These are phyloP conservation scores for Wickerhamomyces kurtzmanii DNA, from an alignment of 805 yeast genomes.

Conservation along the genomic window DNA sequence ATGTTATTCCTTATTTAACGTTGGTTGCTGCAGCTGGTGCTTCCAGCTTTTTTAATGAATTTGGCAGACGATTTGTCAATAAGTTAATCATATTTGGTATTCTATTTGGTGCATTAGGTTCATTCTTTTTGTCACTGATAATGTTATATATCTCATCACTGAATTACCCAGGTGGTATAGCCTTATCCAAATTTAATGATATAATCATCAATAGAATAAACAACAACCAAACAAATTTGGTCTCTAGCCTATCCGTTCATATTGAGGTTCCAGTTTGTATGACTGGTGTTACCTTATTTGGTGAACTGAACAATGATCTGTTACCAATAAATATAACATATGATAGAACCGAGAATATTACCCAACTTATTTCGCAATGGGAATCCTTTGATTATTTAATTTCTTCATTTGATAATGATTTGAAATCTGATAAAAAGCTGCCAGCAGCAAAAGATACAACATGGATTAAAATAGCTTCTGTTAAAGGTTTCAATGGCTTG, in stretches of 20 bases:
- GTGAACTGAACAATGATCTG: constrained; percentile 36
- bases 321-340: constrained; percentile 29
- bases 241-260: constrained; percentile 55
- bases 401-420: constrained; percentile 21
- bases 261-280: constrained; percentile 75
- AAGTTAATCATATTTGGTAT: constrained; percentile 8
- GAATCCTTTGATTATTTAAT: constrained; percentile 40
- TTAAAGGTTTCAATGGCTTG: constrained; percentile 32
- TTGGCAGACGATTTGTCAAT: constrained; percentile 17
- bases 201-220: constrained; percentile 17
- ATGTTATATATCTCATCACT: constrained; percentile 49
- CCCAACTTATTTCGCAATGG: constrained; percentile 31
- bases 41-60: constrained; percentile 24
- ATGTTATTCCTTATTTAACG: constrained; percentile 61
- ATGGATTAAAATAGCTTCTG: constrained; percentile 33
- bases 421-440: constrained; percentile 1
- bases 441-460: constrained; percentile 17
- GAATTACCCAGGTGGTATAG: constrained; percentile 89
- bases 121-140: constrained; percentile 21
- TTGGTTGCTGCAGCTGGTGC: constrained; percentile 57
- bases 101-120: constrained; percentile 6
- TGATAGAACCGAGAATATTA: constrained; percentile 64
- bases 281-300: constrained; percentile 79
- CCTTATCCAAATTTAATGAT: constrained; percentile 45
- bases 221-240: constrained; percentile 14